Base-by-base conservation (phyloP, 306 rosid species). In the Gastrolobium bilobum region DNA sequence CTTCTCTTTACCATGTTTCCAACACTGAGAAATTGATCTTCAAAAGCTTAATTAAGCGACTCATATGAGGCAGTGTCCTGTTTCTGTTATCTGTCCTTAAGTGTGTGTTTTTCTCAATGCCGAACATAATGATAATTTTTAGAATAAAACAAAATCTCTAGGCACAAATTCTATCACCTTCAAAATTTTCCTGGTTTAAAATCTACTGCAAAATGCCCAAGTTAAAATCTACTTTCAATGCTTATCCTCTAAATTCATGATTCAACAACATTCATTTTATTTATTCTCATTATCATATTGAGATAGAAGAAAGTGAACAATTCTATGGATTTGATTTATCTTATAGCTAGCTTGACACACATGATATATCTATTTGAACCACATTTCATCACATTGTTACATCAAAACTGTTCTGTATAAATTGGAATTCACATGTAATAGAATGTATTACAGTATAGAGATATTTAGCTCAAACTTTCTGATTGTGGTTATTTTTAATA, bases 31-130 rank as follows among this genome's bases (percentile, higher is more conserved):
- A 83, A 68, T 74, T 82, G 71, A 81, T 77, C 53, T 48, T 73
- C 59, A 10, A 47, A 75, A 79, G 62, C 61, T 3, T 47, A 62
- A 73, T 82, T 75, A 60, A 60, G 73, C 37, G 68, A 60, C 61
- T 39, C 61, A 68, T 68, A 31, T 34, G 69, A 86, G 77, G 87
- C 73, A 69, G 5, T 88, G 81, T 85, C 86, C 81, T 69, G 71
- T 64, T 60, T 77, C 38, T 80, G 68, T 38, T 7, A 50, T 78
- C 59, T 67, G 62, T 76, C 71, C 31, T 75, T 57, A 38, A 29
- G 65, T 72, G 39, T 84, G 56, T 73, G 70, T 13, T 57, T 75
- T 50, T 54, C 65, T 47, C 82, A 44, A 31, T 37, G 53, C 70
- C 74, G 43, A 70, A 46, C 53, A 59, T 34, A 35, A 29, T 33